These are phyloP conservation scores for Paspalum vaginatum DNA, from an alignment of 176 grass and related monocot species.

Conservation along the genomic window DNA sequence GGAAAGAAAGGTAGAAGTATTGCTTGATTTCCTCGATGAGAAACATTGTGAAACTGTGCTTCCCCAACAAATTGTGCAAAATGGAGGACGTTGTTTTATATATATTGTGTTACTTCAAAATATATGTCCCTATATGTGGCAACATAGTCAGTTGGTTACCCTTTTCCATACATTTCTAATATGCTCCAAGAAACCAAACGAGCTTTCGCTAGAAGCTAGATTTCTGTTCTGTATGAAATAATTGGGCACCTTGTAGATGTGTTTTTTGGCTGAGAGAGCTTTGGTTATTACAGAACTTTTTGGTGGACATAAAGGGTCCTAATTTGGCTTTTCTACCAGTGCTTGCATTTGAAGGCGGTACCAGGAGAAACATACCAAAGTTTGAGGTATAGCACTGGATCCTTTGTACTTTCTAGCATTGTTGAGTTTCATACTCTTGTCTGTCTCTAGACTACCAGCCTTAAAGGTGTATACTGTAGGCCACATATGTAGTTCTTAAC, in stretches of 20 bases:
- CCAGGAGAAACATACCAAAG: constrained; percentile 91
- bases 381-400: constrained; percentile 67
- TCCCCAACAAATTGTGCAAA: not conserved
- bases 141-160: not conserved
- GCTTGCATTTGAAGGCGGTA: constrained; percentile 95
- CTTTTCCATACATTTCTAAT: constrained; percentile 12
- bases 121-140: not conserved
- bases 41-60: not conserved
- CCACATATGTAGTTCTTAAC: constrained; percentile 9
- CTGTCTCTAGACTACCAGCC: not conserved
- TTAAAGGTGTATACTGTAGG: not conserved
- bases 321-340: constrained; percentile 76
- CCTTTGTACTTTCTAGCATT: not conserved
- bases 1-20: not conserved
- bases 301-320: constrained; percentile 93
- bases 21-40: not conserved
- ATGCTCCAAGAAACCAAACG: constrained; percentile 1
- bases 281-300: constrained; percentile 75
- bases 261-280: constrained; percentile 8
- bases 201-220: constrained; percentile 3
- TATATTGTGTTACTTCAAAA: not conserved
- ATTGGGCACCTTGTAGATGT: constrained; percentile 25
- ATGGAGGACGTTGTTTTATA: not conserved
- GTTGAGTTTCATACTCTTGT: not conserved
- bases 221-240: constrained; percentile 25